A percentile compares a stretch with the other conserved stretches of the same genome.
These are phyloP conservation scores for Jatropha multifida DNA, from an alignment of 441 rosid species.

Conservation along the genomic window DNA sequence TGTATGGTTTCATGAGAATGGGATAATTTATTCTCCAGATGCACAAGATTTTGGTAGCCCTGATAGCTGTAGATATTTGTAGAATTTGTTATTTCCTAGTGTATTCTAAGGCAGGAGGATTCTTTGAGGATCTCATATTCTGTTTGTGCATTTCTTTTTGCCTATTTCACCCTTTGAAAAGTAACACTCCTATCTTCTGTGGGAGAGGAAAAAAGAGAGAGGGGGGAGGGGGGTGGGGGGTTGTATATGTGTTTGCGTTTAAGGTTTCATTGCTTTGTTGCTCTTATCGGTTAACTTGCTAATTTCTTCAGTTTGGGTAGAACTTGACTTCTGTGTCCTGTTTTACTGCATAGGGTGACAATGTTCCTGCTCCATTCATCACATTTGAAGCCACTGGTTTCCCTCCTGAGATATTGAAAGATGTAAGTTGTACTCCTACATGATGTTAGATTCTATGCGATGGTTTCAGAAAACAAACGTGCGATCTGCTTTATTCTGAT, in stretches of 20 bases:
- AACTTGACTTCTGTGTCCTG: conserved; percentile 17
- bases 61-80: not conserved
- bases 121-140: not conserved
- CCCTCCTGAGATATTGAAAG: conserved; percentile 88
- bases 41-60: not conserved
- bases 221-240: too few relatives aligned
- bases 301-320: conserved; percentile 10
- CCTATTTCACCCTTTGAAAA: not conserved
- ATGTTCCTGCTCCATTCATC: conserved; percentile 87
- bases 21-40: not conserved
- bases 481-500: conserved; percentile 27
- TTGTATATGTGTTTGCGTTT: too few relatives aligned
- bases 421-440: conserved; percentile 50
- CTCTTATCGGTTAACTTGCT: not conserved
- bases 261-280: conserved; percentile 4
- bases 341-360: conserved; percentile 67
- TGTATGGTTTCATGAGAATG: not conserved
- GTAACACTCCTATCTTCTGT: not conserved
- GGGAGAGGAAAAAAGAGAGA: not conserved
- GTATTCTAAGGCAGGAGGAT: not conserved
- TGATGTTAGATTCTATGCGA: conserved; percentile 17
- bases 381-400: conserved; percentile 89
- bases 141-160: not conserved
- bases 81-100: not conserved
- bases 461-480: conserved; percentile 23